phyloP scores from a whole-genome alignment of 805 yeast species.

The Hanseniaspora vineae region DNA sequence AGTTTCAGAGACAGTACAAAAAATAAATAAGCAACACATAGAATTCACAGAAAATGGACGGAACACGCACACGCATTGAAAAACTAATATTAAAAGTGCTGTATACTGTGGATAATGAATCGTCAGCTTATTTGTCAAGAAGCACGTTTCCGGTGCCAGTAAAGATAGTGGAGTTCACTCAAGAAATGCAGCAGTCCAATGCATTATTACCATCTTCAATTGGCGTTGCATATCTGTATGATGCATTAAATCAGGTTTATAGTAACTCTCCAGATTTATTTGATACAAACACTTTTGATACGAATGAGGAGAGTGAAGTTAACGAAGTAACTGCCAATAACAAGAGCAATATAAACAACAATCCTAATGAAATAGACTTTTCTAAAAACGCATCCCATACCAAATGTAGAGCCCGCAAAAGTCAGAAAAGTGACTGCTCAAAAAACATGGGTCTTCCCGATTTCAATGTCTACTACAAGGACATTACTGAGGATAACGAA shows the following conservation, averaged over 20 bases:
- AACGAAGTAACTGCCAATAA: neutral
- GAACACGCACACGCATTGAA: neutral
- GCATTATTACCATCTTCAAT: slow-evolving; percentile 8
- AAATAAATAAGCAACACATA: neutral
- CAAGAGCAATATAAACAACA: slow-evolving; percentile 1
- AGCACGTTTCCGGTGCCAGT: slow-evolving; percentile 18
- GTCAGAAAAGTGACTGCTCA: neutral
- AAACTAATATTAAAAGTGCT: slow-evolving; percentile 22
- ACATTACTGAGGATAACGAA: slow-evolving; percentile 23
- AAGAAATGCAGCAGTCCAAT: neutral
- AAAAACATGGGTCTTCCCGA: slow-evolving; percentile 9
- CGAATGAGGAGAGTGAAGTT: neutral
- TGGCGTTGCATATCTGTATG: slow-evolving; percentile 18
- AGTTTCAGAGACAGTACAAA: neutral
- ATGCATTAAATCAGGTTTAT: slow-evolving; percentile 19
- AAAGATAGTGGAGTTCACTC: slow-evolving; percentile 1
- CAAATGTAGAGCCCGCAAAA: neutral
- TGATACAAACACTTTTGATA: slow-evolving; percentile 5
- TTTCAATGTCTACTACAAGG: slow-evolving; percentile 23
- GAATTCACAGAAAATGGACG: too few relatives aligned
- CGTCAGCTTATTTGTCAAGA: slow-evolving; percentile 20
- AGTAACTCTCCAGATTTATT: slow-evolving; percentile 23
- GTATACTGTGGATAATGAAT: slow-evolving; percentile 19
- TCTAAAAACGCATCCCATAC: neutral
- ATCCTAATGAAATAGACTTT: neutral